phyloP scores from a whole-genome alignment of 2,329 filamentous ascomycete genomes.

The Colletotrichum sp. region DNA sequence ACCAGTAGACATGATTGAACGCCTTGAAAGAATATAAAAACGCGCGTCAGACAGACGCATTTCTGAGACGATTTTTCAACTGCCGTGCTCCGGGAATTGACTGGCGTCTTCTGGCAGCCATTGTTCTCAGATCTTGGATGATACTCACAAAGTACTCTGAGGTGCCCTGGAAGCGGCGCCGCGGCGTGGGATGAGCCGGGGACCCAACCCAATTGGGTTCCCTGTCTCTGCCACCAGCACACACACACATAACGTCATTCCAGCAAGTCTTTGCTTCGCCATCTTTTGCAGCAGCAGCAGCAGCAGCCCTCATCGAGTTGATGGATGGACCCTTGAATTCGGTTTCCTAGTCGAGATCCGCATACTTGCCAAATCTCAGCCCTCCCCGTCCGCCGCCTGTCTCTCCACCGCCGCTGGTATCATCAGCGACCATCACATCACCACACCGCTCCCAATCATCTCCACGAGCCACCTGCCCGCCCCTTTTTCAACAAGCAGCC shows the following conservation, averaged over 20 bases:
- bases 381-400: background rate
- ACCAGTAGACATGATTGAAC: background rate
- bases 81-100: background rate
- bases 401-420: background rate
- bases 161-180: background rate
- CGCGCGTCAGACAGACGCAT: background rate
- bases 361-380: background rate
- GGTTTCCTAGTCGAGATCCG: background rate
- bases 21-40: background rate
- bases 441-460: constrained; percentile 4
- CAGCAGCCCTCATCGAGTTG: background rate
- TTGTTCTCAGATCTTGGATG: background rate
- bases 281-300: background rate
- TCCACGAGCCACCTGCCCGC: background rate
- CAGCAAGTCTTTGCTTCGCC: background rate
- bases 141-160: background rate
- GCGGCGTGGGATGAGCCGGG: background rate
- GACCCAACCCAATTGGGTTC: constrained; percentile 14
- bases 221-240: background rate
- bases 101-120: background rate
- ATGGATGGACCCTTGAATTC: constrained; percentile 9
- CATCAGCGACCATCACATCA: background rate
- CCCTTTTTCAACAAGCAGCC: background rate
- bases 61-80: background rate
- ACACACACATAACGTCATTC: constrained; percentile 4